These are phyloP conservation scores for Trichoderma simmonsii DNA, from an alignment of 2,329 filamentous ascomycete species.

Conservation along the genomic window DNA sequence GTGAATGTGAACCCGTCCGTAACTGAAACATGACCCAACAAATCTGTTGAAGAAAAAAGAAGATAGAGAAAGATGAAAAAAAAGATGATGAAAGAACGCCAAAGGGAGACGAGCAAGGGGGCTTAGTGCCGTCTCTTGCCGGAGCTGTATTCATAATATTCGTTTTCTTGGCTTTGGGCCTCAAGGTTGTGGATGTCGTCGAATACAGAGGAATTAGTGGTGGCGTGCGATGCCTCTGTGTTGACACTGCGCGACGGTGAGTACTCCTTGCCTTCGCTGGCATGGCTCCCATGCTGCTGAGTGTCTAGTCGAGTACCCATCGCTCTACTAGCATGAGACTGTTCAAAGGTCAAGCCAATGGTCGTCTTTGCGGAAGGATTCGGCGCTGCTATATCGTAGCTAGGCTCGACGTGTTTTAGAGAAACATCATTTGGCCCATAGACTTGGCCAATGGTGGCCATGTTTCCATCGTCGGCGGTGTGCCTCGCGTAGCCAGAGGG, in stretches of 20 bases:
- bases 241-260: constrained; percentile 26
- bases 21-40: background rate
- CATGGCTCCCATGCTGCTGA: constrained; percentile 35
- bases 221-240: constrained; percentile 20
- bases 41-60: background rate
- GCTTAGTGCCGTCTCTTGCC: background rate
- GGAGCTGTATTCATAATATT: constrained; percentile 18
- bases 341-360: constrained; percentile 23
- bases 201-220: constrained; percentile 23
- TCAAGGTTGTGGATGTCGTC: constrained; percentile 33
- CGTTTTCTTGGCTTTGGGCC: constrained; percentile 31
- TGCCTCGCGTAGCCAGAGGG: constrained; percentile 28
- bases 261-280: constrained; percentile 30
- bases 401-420: constrained; percentile 29
- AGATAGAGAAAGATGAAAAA: background rate
- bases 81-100: background rate
- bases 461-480: constrained; percentile 27
- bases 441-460: constrained; percentile 28
- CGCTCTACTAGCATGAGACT: constrained; percentile 14
- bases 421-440: constrained; percentile 38
- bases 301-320: background rate
- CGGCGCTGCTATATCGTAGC: constrained; percentile 14
- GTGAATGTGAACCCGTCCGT: background rate
- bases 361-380: background rate
- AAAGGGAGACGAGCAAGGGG: background rate